phyloP scores from a whole-genome alignment of 2,329 filamentous ascomycete species.

The Dendrostoma leiphaemia region DNA sequence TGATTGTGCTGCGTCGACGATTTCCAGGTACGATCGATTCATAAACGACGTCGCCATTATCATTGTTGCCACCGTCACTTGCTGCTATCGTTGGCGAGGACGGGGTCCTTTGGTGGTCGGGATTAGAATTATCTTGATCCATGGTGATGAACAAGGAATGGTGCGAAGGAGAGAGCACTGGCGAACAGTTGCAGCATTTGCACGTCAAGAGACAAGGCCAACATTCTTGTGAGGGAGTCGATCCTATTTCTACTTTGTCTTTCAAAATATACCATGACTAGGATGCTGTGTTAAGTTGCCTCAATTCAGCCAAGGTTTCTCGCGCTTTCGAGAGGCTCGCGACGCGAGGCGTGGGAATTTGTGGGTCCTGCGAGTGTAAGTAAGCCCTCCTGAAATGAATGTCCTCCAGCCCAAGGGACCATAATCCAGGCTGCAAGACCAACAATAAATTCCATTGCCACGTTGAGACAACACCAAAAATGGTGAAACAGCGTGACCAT shows the following conservation, averaged over 20 bases:
- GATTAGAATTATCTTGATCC: conserved; percentile 5
- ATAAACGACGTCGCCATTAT: background rate
- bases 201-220: no score
- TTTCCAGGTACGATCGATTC: conserved; percentile 6
- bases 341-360: background rate
- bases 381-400: background rate
- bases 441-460: no score
- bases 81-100: conserved; percentile 8
- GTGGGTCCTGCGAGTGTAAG: background rate
- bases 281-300: no score
- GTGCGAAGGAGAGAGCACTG: background rate
- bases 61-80: conserved; percentile 4
- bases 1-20: conserved; percentile 1
- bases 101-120: background rate
- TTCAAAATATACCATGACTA: no score
- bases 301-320: background rate
- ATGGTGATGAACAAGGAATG: conserved; percentile 2
- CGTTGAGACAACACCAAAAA: no score
- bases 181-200: background rate
- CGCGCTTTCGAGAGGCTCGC: conserved; percentile 1
- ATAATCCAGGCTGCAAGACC: no score
- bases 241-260: background rate
- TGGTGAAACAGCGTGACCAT: no score
- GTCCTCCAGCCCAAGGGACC: background rate
- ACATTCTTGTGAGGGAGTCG: no score